A percentile compares a stretch with the other conserved stretches of the same genome.
Conservation (phyloP, 1,284 basidiomycete genomes). For the Fistulinella cinereoalba region DNA sequence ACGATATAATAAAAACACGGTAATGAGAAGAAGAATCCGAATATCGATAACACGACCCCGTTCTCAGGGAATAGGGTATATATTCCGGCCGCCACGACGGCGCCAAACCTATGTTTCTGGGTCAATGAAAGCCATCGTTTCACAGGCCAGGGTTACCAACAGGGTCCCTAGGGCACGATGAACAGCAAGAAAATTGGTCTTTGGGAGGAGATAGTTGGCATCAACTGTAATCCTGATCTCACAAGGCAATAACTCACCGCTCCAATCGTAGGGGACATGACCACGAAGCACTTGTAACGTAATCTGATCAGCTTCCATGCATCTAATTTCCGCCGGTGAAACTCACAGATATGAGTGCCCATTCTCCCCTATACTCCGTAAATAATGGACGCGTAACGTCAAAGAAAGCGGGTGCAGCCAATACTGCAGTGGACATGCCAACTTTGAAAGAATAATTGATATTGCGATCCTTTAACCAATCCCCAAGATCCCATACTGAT, state of each 20-base stretch:
- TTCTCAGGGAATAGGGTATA: slow-evolving; percentile 79
- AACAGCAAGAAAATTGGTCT: slow-evolving; percentile 80
- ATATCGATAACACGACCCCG: slow-evolving; percentile 69
- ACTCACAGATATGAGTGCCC: slow-evolving; percentile 88
- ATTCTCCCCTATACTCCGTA: slow-evolving; percentile 83
- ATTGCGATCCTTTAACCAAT: slow-evolving; percentile 69
- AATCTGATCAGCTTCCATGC: slow-evolving; percentile 8
- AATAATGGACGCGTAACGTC: slow-evolving; percentile 77
- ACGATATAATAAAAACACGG: slow-evolving; percentile 94
- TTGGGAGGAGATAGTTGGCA: slow-evolving; percentile 13
- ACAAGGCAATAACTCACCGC: slow-evolving; percentile 49
- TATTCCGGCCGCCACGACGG: slow-evolving; percentile 67
- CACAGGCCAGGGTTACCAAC: slow-evolving; percentile 42
- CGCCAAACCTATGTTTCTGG: slow-evolving; percentile 60
- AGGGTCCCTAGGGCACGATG: slow-evolving; percentile 82
- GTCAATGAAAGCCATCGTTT: slow-evolving; percentile 5
- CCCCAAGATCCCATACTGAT: slow-evolving; percentile 73
- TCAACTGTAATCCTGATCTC: slow-evolving; percentile 2
- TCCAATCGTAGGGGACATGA: slow-evolving; percentile 86
- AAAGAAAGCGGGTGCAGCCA: slow-evolving; percentile 86
- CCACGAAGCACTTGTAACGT: slow-evolving; percentile 69
- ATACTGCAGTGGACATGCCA: slow-evolving; percentile 75
- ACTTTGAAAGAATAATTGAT: slow-evolving; percentile 88
- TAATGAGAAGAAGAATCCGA: slow-evolving; percentile 88
- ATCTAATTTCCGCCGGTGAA: slow-evolving; percentile 6